phyloP scores from a whole-genome alignment of 306 rosid species.

The Castanea mollissima region DNA sequence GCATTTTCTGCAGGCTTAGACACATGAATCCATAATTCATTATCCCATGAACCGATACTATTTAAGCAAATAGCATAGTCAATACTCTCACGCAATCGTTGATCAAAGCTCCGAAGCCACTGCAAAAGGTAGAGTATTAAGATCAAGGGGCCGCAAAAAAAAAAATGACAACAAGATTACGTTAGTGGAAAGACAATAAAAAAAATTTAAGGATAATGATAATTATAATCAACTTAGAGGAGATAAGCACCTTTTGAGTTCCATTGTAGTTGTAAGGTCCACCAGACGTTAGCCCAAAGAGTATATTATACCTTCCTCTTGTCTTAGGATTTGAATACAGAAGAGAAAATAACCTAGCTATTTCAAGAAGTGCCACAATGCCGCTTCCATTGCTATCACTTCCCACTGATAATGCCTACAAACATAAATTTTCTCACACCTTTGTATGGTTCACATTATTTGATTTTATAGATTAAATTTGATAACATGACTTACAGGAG shows the following conservation, averaged over 20 bases:
- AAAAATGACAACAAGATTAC: not conserved
- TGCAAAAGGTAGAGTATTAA: conserved; percentile 33
- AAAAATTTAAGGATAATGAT: conserved; percentile 12
- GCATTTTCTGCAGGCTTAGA: conserved; percentile 98
- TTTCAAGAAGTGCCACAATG: conserved; percentile 92
- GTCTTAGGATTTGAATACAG: conserved; percentile 95
- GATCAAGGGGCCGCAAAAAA: conserved; percentile 17
- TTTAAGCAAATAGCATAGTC: conserved; percentile 94
- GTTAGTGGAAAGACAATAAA: conserved; percentile 5
- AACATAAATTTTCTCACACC: conserved; percentile 28
- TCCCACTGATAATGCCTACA: conserved; percentile 92
- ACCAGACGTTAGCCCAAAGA: conserved; percentile 93
- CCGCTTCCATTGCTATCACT: conserved; percentile 99
- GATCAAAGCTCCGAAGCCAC: conserved; percentile 98
- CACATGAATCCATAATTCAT: conserved; percentile 89
- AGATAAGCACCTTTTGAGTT: conserved; percentile 70
- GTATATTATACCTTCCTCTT: conserved; percentile 90
- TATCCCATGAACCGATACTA: conserved; percentile 92
- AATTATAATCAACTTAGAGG: conserved; percentile 6
- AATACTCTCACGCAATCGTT: conserved; percentile 91
- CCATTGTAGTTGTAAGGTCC: conserved; percentile 99
- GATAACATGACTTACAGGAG: conserved; percentile 70
- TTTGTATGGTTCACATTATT: conserved; percentile 22
- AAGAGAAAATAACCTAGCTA: conserved; percentile 90
- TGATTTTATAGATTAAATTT: conserved; percentile 13